Conservation (phyloP, 1,284 basidiomycete genomes). For the Megacollybia platyphylla region DNA sequence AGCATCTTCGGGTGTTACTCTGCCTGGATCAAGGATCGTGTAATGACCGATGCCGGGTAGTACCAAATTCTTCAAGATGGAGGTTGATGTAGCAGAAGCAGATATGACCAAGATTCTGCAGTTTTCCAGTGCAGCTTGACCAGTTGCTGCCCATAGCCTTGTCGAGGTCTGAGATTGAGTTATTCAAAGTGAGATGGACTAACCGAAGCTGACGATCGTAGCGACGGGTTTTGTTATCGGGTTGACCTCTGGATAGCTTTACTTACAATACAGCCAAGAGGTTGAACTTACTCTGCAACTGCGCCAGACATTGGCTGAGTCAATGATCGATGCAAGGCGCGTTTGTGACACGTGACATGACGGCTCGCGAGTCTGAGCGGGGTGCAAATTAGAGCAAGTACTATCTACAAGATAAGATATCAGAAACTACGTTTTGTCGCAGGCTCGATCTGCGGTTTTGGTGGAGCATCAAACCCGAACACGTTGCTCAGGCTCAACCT, state of each 20-base stretch:
- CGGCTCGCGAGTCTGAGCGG: too few relatives aligned
- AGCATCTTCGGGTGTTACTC: conserved; percentile 64
- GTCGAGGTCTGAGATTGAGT: background rate
- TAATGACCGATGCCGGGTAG: conserved; percentile 90
- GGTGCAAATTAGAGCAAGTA: too few relatives aligned
- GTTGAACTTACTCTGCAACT: too few relatives aligned
- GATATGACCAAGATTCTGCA: conserved; percentile 76
- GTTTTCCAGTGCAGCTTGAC: conserved; percentile 85
- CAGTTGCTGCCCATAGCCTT: conserved; percentile 91
- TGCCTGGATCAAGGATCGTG: conserved; percentile 66
- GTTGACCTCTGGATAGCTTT: conserved; percentile 14
- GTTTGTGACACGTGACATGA: too few relatives aligned
- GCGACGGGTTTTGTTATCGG: conserved; percentile 77
- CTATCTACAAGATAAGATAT: too few relatives aligned
- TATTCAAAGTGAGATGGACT: conserved; percentile 10
- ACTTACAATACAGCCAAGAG: background rate
- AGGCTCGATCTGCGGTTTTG: too few relatives aligned
- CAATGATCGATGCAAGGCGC: too few relatives aligned
- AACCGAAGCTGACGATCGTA: conserved; percentile 90
- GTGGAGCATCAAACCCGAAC: conserved; percentile 17
- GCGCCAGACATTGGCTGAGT: too few relatives aligned
- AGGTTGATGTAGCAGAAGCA: conserved; percentile 70
- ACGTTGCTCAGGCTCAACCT: conserved; percentile 31
- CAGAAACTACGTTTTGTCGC: too few relatives aligned
- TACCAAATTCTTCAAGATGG: conserved; percentile 90